Base-by-base conservation (phyloP, 225 moss, liverwort and hornwort genomes). In the Neckera pumila region DNA sequence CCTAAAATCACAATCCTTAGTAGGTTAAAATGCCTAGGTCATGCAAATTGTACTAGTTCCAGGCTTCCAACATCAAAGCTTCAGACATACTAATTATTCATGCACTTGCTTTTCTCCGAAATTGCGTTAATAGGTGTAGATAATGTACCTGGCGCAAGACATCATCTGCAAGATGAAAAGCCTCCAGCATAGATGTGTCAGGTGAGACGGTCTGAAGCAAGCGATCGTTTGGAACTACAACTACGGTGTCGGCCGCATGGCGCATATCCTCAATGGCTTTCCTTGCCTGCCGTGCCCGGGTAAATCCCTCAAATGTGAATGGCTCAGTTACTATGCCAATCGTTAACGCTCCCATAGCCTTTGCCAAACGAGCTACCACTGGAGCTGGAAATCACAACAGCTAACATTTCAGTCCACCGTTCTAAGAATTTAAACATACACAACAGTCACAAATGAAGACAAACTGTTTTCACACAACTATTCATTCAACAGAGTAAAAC, bases 271-370 rank as follows among this genome's bases (percentile, higher is more conserved):
- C 94, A 54, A 96, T 94, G 70, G 93, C 95, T 88, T 95, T 94
- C 78, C 93, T 89, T n/a, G 96, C 96, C 88, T 95, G 93, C 14
- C 95, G 93, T 70, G 94, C 93, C 54, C 95, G 92, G 47, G 93
- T 94, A 51, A 90, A 91, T 18, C 96, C 96, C 85, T 96, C 96
- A 85, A 96, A 96, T 36, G 90, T 94, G 88, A 96, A 96, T 23
- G 96, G 96, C 51, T 96, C 96, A 22, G 96, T 96, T 31, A 96
- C 96, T 85, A 96, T 96, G 76, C 96, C 96, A 77, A 96, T 95
- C 43, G 96, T 95, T 86, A 96, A 89, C 42, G 96, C 96, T 81
- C 96, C 96, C 95, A 96, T 96, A 34, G 96, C 96, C 90, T 96
- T 96, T 85, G 96, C 96, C 89, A 96, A 89, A 85, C 96, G 91